phyloP scores from a whole-genome alignment of 2,329 filamentous ascomycete species.

The Ophiostoma montium region DNA sequence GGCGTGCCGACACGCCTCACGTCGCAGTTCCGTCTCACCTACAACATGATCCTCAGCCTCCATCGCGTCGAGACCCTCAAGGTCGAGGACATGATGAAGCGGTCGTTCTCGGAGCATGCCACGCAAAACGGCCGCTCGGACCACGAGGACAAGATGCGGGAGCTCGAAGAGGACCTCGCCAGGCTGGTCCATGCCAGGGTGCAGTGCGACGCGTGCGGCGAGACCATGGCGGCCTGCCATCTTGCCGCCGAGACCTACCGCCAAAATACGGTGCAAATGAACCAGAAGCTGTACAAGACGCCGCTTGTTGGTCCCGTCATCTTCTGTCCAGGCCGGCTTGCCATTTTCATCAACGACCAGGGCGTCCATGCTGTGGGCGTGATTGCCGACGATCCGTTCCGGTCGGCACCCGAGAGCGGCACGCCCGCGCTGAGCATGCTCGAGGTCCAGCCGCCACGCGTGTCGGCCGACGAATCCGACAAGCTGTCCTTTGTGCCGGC shows the following conservation, averaged over 20 bases:
- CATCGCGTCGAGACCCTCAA: constrained; percentile 90
- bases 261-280: constrained; percentile 65
- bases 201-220: constrained; percentile 66
- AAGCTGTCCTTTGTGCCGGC: constrained; percentile 66
- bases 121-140: constrained; percentile 89
- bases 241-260: constrained; percentile 68
- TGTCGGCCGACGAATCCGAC: constrained; percentile 66
- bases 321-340: constrained; percentile 59
- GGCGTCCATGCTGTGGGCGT: constrained; percentile 73
- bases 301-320: constrained; percentile 61
- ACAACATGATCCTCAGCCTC: constrained; percentile 98
- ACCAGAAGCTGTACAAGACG: constrained; percentile 63
- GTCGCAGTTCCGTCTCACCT: constrained; percentile 92
- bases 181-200: constrained; percentile 65
- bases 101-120: constrained; percentile 95
- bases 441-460: constrained; percentile 56
- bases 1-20: constrained; percentile 89
- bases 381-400: constrained; percentile 33
- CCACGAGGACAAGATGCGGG: constrained; percentile 84
- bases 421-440: constrained; percentile 62
- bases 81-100: constrained; percentile 99
- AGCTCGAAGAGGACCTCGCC: constrained; percentile 81
- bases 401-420: constrained; percentile 38
- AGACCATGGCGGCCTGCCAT: constrained; percentile 67
- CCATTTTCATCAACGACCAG: constrained; percentile 67